Evolutionary conservation across 805 yeast genomes (phyloP).

Genomic region (Starmera pachycereana): DNA sequence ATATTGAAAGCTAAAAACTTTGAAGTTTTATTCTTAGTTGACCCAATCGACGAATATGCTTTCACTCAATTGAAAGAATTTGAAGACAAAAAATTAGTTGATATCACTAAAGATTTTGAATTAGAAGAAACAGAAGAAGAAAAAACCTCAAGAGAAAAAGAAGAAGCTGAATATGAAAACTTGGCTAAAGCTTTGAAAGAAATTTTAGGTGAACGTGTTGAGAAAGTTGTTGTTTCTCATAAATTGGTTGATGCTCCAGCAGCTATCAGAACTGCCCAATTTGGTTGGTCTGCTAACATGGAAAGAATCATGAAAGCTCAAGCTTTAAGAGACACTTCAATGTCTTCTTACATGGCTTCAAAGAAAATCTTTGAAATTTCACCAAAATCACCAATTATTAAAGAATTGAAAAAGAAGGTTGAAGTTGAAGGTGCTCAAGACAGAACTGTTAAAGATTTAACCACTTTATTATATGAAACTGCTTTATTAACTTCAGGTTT

Average conservation of each 20-base stretch:
- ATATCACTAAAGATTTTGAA: slow-evolving; percentile 98
- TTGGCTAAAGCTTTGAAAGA: slow-evolving; percentile 95
- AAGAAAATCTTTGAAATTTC: slow-evolving; percentile 99
- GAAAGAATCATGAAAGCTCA: slow-evolving; percentile 99
- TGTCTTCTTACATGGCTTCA: slow-evolving; percentile 99
- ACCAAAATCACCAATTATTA: slow-evolving; percentile 91
- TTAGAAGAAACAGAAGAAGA: slow-evolving; percentile 98
- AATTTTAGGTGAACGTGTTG: slow-evolving; percentile 96
- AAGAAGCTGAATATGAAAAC: slow-evolving; percentile 83
- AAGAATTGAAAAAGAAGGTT: slow-evolving; percentile 92
- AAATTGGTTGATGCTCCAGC: slow-evolving; percentile 98
- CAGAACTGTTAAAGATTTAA: slow-evolving; percentile 96
- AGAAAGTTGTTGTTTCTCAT: slow-evolving; percentile 97
- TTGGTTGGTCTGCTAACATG: slow-evolving; percentile 99
- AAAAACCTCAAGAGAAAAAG: slow-evolving; percentile 89
- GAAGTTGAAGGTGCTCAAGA: slow-evolving; percentile 97
- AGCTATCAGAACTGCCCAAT: slow-evolving; percentile 99
- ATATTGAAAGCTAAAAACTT: slow-evolving; percentile 97
- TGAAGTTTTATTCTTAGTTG: slow-evolving; percentile 95
- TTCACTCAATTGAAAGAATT: slow-evolving; percentile 98
- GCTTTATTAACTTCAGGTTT: slow-evolving; percentile 98
- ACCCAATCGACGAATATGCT: slow-evolving; percentile 99
- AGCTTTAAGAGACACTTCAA: slow-evolving; percentile 96
- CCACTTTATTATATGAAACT: slow-evolving; percentile 93
- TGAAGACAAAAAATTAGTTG: slow-evolving; percentile 98